These are phyloP conservation scores for Dendrobium huoshanense DNA, from an alignment of 106 monocot genomes.

Conservation along the genomic window DNA sequence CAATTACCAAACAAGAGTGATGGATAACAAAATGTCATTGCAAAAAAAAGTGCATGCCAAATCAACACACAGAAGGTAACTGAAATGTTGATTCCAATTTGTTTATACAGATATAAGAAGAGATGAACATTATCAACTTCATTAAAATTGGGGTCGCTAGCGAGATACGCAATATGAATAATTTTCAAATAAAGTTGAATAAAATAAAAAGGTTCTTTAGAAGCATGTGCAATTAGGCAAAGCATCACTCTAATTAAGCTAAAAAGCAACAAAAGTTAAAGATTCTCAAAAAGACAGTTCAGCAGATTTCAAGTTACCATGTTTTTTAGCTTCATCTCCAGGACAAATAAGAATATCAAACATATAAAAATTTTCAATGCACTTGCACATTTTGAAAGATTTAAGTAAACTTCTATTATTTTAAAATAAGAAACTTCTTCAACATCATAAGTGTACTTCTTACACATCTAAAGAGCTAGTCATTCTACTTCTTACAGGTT, in stretches of 20 bases:
- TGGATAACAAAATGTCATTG: background rate
- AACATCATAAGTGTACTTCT: background rate
- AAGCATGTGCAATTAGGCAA: background rate
- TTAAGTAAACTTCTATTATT: no score
- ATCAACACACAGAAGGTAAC: no score
- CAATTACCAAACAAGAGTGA: background rate
- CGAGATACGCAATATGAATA: background rate
- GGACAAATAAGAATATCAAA: background rate
- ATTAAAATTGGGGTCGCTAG: background rate
- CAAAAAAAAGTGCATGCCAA: no score
- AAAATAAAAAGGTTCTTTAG: background rate
- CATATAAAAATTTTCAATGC: background rate
- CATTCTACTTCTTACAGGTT: background rate
- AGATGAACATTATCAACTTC: background rate
- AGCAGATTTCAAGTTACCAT: background rate
- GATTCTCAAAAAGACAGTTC: background rate
- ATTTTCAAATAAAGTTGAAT: background rate
- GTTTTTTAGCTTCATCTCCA: background rate
- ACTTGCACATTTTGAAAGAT: background rate
- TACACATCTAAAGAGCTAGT: background rate
- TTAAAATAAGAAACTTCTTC: background rate
- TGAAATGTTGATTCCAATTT: background rate
- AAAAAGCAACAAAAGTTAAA: background rate
- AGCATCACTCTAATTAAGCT: background rate
- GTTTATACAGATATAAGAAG: background rate